Evolutionary conservation across 169 alveolate genomes (phyloP).

Genomic region (Pseudocohnilembus persalinus): DNA sequence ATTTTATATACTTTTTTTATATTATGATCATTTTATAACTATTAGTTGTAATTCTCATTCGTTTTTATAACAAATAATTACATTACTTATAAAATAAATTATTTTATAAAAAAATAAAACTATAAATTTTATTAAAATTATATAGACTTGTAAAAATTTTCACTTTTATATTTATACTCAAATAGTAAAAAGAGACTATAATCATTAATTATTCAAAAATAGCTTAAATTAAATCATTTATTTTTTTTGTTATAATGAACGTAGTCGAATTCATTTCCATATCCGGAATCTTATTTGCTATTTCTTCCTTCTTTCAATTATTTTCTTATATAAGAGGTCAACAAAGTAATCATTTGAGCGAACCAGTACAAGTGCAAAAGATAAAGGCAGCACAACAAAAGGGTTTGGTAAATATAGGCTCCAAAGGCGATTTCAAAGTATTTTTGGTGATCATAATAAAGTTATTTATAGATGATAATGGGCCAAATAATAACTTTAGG

Average conservation of each 20-base stretch:
- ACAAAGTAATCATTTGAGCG: background rate
- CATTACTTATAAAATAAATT: background rate
- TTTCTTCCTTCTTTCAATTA: background rate
- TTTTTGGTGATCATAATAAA: background rate
- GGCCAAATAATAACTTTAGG: background rate
- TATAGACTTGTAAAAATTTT: too few relatives aligned
- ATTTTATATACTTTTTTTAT: too few relatives aligned
- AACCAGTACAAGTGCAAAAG: background rate
- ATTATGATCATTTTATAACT: too few relatives aligned
- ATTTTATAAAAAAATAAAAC: background rate
- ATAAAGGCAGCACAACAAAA: background rate
- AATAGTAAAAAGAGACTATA: background rate
- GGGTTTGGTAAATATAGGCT: background rate
- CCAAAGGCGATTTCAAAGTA: background rate
- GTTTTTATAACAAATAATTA: too few relatives aligned
- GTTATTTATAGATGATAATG: background rate
- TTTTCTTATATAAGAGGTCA: background rate
- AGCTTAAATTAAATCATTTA: background rate
- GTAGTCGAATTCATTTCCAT: background rate
- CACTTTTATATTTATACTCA: too few relatives aligned
- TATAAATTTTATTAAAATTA: too few relatives aligned
- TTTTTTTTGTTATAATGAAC: background rate
- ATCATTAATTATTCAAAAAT: background rate
- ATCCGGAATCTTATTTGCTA: background rate
- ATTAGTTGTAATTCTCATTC: too few relatives aligned